Evolutionary conservation across 2,329 filamentous ascomycete species (phyloP).

Genomic region (Ilyonectria destructans): DNA sequence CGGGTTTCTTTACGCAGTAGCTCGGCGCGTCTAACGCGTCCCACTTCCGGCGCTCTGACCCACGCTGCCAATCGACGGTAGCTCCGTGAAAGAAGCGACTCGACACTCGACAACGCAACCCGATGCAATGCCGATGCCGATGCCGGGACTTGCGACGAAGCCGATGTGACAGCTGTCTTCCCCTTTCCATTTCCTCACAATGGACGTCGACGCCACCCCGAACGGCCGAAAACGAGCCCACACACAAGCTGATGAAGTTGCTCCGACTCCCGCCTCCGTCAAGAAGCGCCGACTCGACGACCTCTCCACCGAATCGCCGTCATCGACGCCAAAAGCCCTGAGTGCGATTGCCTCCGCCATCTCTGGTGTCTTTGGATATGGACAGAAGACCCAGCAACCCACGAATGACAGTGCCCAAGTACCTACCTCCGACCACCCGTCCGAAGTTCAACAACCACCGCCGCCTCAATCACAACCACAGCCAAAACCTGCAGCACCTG

Average conservation of each 20-base stretch:
- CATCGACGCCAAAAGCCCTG: slow-evolving; percentile 52
- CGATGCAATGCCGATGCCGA: slow-evolving; percentile 29
- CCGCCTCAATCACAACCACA: slow-evolving; percentile 27
- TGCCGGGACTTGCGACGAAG: slow-evolving; percentile 26
- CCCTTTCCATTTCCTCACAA: slow-evolving; percentile 28
- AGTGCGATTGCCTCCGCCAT: slow-evolving; percentile 54
- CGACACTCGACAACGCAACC: slow-evolving; percentile 32
- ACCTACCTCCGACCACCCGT: slow-evolving; percentile 9
- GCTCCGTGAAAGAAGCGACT: slow-evolving; percentile 30
- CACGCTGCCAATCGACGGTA: slow-evolving; percentile 14
- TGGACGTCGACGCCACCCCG: slow-evolving; percentile 48
- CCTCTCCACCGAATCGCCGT: slow-evolving; percentile 38
- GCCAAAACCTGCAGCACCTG: slow-evolving; percentile 26
- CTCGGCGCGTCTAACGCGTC: slow-evolving; percentile 49
- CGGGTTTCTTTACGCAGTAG: slow-evolving; percentile 32
- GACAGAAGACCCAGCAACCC: slow-evolving; percentile 35
- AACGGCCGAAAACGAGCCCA: slow-evolving; percentile 46
- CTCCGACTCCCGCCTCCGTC: slow-evolving; percentile 48
- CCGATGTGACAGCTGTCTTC: slow-evolving; percentile 21
- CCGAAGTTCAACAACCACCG: slow-evolving; percentile 24
- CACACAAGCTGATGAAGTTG: slow-evolving; percentile 42
- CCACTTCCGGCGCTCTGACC: slow-evolving; percentile 27
- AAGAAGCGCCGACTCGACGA: slow-evolving; percentile 55
- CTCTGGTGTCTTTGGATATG: slow-evolving; percentile 48
- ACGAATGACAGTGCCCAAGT: slow-evolving; percentile 24